A percentile compares a stretch with the other conserved stretches of the same genome.
Evolutionary conservation across 805 yeast species (phyloP).

Genomic region (Candida silvatica): DNA sequence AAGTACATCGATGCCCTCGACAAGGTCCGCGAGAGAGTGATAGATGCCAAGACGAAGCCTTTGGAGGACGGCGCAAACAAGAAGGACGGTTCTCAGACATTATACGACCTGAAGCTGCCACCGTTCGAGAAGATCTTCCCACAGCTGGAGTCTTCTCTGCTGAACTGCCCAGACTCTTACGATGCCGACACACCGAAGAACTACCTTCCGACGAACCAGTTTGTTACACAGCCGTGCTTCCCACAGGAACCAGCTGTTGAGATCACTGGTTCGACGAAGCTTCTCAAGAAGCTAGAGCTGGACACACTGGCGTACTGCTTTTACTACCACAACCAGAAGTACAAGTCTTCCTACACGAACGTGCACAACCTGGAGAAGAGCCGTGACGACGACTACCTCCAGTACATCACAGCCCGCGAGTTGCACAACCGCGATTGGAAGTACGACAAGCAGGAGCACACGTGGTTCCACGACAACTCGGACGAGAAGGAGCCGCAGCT

Average conservation of each 20-base stretch:
- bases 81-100: too few species aligned
- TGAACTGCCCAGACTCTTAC: slow-evolving; percentile 88
- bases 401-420: slow-evolving; percentile 74
- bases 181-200: slow-evolving; percentile 78
- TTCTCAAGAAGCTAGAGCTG: slow-evolving; percentile 65
- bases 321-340: slow-evolving; percentile 53
- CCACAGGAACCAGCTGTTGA: slow-evolving; percentile 80
- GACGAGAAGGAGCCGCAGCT: slow-evolving; percentile 28
- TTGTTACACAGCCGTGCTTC: slow-evolving; percentile 82
- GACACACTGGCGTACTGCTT: slow-evolving; percentile 90
- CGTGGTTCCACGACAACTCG: slow-evolving; percentile 73
- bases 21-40: slow-evolving; percentile 22
- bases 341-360: slow-evolving; percentile 15
- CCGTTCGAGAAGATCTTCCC: slow-evolving; percentile 45
- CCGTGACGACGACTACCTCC: slow-evolving; percentile 50
- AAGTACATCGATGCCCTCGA: slow-evolving; percentile 21
- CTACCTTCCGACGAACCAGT: slow-evolving; percentile 72
- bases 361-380: slow-evolving; percentile 11
- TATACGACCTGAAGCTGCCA: slow-evolving; percentile 40
- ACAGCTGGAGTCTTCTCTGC: slow-evolving; percentile 65
- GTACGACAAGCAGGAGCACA: slow-evolving; percentile 58
- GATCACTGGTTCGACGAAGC: slow-evolving; percentile 46
- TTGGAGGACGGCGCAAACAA: slow-evolving; percentile 22
- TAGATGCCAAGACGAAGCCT: slow-evolving; percentile 8
- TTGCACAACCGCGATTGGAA: slow-evolving; percentile 76